Evolutionary conservation across 2,329 filamentous ascomycete species (phyloP).

Genomic region (Leptodontidium sp.): DNA sequence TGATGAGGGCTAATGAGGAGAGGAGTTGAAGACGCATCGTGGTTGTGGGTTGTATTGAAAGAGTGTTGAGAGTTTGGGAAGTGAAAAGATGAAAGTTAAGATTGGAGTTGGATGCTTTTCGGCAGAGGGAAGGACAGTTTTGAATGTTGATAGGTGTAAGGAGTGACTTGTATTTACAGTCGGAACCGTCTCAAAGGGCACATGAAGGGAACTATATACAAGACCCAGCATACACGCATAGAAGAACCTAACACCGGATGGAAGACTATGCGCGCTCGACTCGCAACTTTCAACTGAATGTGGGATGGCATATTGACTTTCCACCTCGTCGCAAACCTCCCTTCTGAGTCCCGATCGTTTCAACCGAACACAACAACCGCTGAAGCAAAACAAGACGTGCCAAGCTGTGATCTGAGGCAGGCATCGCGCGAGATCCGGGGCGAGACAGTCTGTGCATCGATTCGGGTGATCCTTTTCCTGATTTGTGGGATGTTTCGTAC

Average conservation of each 20-base stretch:
- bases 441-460: constrained; percentile 1
- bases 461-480: constrained; percentile 14
- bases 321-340: background rate
- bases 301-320: constrained; percentile 10
- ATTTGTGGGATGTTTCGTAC: constrained; percentile 13
- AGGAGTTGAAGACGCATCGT: constrained; percentile 15
- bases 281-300: constrained; percentile 19
- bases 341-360: too few relatives aligned
- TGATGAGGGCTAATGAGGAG: constrained; percentile 31
- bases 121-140: too few relatives aligned
- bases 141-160: background rate
- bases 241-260: constrained; percentile 2
- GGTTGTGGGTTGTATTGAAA: constrained; percentile 9
- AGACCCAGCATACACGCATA: background rate
- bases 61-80: background rate
- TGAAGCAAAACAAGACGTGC: constrained; percentile 7
- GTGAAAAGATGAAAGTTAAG: too few relatives aligned
- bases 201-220: background rate
- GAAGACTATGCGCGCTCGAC: background rate
- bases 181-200: background rate
- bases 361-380: background rate
- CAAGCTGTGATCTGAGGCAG: constrained; percentile 13
- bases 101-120: too few relatives aligned
- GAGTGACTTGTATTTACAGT: constrained; percentile 16
- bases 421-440: constrained; percentile 19